Conservation (phyloP, 345 rosid species). For the Geranium brycei region DNA sequence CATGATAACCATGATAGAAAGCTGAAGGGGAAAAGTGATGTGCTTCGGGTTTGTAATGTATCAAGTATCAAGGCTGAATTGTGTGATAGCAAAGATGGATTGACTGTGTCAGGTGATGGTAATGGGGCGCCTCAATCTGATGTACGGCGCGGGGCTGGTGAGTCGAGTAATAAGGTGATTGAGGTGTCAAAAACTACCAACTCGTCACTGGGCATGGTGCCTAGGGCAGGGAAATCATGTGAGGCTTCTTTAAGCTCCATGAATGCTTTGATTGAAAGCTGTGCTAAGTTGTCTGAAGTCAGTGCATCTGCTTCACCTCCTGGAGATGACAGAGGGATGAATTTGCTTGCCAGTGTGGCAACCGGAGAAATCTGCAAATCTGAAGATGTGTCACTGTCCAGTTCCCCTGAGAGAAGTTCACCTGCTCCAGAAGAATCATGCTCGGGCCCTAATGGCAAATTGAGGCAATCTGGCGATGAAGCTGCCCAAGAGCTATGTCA, state of each 20-base stretch:
- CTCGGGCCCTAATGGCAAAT: slow-evolving; percentile 23
- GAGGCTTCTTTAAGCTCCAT: slow-evolving; percentile 61
- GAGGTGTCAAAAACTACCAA: slow-evolving; percentile 32
- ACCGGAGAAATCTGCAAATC: slow-evolving; percentile 71
- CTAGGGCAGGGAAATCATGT: slow-evolving; percentile 33
- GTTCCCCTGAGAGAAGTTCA: slow-evolving; percentile 31
- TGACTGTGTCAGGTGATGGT: slow-evolving; percentile 34
- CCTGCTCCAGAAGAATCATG: slow-evolving; percentile 23
- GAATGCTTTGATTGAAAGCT: slow-evolving; percentile 81
- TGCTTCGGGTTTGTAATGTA: slow-evolving; percentile 20
- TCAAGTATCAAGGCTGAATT: slow-evolving; percentile 41
- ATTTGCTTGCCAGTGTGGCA: slow-evolving; percentile 90
- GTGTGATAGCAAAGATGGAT: slow-evolving; percentile 45
- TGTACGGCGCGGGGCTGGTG: slow-evolving; percentile 27
- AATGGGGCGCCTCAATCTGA: slow-evolving; percentile 42
- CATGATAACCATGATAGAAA: slow-evolving; percentile 41
- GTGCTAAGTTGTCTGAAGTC: slow-evolving; percentile 58
- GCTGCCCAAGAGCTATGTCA: slow-evolving; percentile 16
- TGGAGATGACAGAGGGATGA: slow-evolving; percentile 88
- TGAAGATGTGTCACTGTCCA: slow-evolving; percentile 37
- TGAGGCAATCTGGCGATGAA: slow-evolving; percentile 18
- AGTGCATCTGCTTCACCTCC: slow-evolving; percentile 26
- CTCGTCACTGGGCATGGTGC: slow-evolving; percentile 30
- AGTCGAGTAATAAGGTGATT: slow-evolving; percentile 24
- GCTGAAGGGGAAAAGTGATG: slow-evolving; percentile 35